phyloP scores from a whole-genome alignment of 148 eudicot genomes.

The Arctostaphylos glauca region DNA sequence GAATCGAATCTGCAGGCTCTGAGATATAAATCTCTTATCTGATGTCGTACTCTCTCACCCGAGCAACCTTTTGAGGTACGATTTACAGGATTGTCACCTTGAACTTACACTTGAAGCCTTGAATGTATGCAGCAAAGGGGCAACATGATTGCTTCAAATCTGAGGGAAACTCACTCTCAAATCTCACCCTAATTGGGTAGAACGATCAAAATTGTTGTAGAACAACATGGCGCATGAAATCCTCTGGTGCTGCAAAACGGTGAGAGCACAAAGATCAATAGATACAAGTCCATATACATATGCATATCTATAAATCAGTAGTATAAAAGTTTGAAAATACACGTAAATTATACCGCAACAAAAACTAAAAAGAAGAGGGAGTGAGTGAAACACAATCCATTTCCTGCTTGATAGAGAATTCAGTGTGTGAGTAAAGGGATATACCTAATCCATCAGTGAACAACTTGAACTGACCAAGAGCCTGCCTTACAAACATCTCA shows the following conservation, averaged over 20 bases:
- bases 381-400: neutral
- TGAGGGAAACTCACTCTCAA: neutral
- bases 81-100: too few species aligned
- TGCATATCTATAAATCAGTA: neutral
- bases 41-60: too few species aligned
- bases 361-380: neutral
- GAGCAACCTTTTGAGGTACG: too few species aligned
- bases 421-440: conserved; percentile 4
- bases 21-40: too few species aligned
- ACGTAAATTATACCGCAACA: neutral
- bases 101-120: too few species aligned
- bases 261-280: neutral
- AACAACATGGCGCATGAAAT: conserved; percentile 41
- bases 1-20: too few species aligned
- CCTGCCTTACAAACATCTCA: conserved; percentile 57
- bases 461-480: conserved; percentile 43
- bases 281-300: too few species aligned
- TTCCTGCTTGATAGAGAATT: neutral
- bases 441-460: conserved; percentile 58
- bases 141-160: too few species aligned
- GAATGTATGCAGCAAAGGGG: too few species aligned
- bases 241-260: conserved; percentile 41
- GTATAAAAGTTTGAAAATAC: neutral
- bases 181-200: neutral
- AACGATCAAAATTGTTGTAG: conserved; percentile 34